These are phyloP conservation scores for Trametes punicea DNA, from an alignment of 768 basidiomycete genomes.

Conservation along the genomic window DNA sequence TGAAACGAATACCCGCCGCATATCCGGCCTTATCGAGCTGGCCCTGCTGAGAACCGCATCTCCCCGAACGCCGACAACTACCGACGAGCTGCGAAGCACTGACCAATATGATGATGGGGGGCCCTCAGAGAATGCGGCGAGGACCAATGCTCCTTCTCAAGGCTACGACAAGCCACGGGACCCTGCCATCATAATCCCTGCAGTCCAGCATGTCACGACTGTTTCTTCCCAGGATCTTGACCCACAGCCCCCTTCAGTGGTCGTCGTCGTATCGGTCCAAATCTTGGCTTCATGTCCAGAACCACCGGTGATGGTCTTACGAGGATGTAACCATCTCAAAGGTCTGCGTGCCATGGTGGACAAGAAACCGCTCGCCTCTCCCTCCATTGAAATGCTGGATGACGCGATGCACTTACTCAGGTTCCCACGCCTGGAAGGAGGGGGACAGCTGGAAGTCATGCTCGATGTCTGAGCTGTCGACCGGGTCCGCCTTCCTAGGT, in stretches of 20 bases:
- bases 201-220: neutral
- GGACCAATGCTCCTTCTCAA: neutral
- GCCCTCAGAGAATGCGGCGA: too few relatives aligned
- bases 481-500: neutral
- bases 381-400: neutral
- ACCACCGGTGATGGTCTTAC: neutral
- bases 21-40: constrained; percentile 6
- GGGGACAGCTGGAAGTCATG: neutral
- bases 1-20: neutral
- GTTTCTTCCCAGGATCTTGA: neutral
- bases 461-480: neutral
- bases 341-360: neutral
- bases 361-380: neutral
- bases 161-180: neutral
- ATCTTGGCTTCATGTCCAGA: neutral
- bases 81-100: neutral
- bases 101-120: neutral
- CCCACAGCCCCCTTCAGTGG: neutral
- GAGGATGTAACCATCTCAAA: neutral
- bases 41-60: constrained; percentile 8
- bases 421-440: neutral
- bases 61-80: neutral
- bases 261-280: too few relatives aligned
- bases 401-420: neutral
- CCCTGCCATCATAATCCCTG: neutral